A percentile compares a stretch with the other conserved stretches of the same genome.
phyloP scores from a whole-genome alignment of 257 asterid genomes.

The Agastache rugosa region DNA sequence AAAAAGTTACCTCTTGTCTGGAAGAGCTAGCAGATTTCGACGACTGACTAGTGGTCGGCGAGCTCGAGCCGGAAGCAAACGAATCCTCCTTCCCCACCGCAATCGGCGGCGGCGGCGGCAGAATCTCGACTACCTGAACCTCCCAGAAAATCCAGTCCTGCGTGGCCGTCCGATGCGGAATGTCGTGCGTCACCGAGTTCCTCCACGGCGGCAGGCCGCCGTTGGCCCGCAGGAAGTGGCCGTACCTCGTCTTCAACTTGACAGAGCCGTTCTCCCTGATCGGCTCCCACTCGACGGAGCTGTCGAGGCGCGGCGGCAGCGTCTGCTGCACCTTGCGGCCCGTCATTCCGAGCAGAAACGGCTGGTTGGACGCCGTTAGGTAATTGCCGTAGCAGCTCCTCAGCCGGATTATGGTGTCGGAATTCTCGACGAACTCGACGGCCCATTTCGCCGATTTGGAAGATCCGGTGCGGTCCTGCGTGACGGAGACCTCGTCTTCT shows the following conservation, averaged over 20 bases:
- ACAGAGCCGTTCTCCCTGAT: slow-evolving; percentile 65
- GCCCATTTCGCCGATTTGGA: slow-evolving; percentile 62
- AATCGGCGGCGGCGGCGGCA: slow-evolving; percentile 39
- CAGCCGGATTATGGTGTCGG: slow-evolving; percentile 57
- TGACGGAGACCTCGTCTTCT: slow-evolving; percentile 73
- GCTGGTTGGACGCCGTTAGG: slow-evolving; percentile 68
- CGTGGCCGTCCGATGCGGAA: slow-evolving; percentile 80
- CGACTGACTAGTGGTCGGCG: slow-evolving; percentile 62
- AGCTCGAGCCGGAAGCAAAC: slow-evolving; percentile 59
- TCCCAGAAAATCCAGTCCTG: slow-evolving; percentile 92
- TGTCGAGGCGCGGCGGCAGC: slow-evolving; percentile 67
- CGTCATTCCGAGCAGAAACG: slow-evolving; percentile 80
- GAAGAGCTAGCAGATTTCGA: slow-evolving; percentile 66
- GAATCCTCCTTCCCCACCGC: slow-evolving; percentile 50
- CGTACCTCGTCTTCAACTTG: slow-evolving; percentile 87
- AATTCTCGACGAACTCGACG: slow-evolving; percentile 56
- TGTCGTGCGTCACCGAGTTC: slow-evolving; percentile 88
- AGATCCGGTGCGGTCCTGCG: slow-evolving; percentile 62
- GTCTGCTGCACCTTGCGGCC: slow-evolving; percentile 80
- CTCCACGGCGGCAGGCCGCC: slow-evolving; percentile 97
- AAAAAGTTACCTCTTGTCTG: slow-evolving; percentile 63
- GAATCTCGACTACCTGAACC: slow-evolving; percentile 71
- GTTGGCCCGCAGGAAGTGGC: slow-evolving; percentile 81
- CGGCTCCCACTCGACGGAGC: slow-evolving; percentile 97
- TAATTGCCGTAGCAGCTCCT: slow-evolving; percentile 70